Evolutionary conservation across 352 stramenopile species (phyloP), one percentile per base, ranked within the genome.

Genomic region (Phytophthora agathidicida): DNA sequence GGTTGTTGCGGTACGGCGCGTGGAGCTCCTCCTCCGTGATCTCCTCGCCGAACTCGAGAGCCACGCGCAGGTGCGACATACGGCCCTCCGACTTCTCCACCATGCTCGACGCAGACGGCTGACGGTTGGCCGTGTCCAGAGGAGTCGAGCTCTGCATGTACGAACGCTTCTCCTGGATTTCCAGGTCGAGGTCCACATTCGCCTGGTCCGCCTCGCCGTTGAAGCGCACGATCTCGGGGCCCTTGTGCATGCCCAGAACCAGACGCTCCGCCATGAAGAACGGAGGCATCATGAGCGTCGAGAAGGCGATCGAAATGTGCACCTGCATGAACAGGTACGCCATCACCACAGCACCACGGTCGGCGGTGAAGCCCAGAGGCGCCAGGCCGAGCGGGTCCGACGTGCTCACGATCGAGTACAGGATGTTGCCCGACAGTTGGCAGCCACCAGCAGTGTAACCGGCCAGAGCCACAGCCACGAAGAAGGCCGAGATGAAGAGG

Each of bases 221-320:
- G 41, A 49, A 48, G 23, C 16, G 37, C 9, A 58, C 49, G 26
- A 58, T 58, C 2, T 16, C 3, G 9, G 46, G 39, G 6, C 32
- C 23, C 61, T 78, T 65, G 64, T 88, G 75, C 72, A 85, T 80
- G 36, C 74, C 74, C 7, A 85, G 49, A 16, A 87, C 32, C 7
- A 80, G 24, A 51, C 74, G 74, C 56, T 87, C 74, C 10, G 68
- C 31, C 23, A 83, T 68, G 70, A 63, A 87, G 50, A 84, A 77
- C 4, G 71, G 61, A 20, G 77, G 62, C 27, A 63, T 49, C 36
- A 78, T 39, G 10, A 82, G 52, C 9, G 77, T 69, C 13, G 49
- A 54, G 58, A 74, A 75, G 38, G 59, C 73, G 50, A 73, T 71
- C 11, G 66, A 65, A 19, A 75, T 72, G 42, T 75, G 66, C 27